Base-by-base conservation (phyloP, 257 asterid genomes). In the Petunia secreta region DNA sequence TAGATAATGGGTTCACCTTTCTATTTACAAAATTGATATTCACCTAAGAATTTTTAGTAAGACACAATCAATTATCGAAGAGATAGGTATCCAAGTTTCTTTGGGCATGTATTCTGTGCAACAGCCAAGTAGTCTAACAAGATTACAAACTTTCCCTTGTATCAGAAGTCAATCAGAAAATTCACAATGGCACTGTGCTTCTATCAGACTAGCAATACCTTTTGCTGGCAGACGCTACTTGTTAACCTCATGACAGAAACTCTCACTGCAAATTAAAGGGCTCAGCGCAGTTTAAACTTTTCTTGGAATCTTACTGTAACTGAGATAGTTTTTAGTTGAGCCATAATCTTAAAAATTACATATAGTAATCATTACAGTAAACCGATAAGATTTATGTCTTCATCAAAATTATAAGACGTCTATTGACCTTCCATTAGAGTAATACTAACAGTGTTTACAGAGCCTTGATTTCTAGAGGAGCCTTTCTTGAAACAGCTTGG, bases 61-160 rank as follows among this genome's bases (percentile, higher is more conserved):
- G 25, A 25, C 25, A 25, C 25, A 25, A 25, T 25, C 25, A 25
- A 25, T 25, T 25, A 25, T 25, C 25, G 25, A 89, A 89, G 71
- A 86, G 87, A 39, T 82, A 58, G 9, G 75, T 66, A 40, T 89
- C 92, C 83, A 89, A 85, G 80, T 91, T 87, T 57, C 80, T 75
- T 90, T 87, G 2, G 89, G 89, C 92, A 89, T 87, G 88, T 85
- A 89, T 48, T 89, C 87, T 0, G 83, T 85, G 8, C 91, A 89
- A n/a, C 89, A 89, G 54, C 92, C 92, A 10, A 85, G 37, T 41
- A 89, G 75, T 9, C 83, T 83, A 53, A 87, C 91, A 1, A 89
- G 89, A 76, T 89, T 89, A 40, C 92, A 52, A 25, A 25, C 25
- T 25, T 25, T 25, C 25, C 25, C 25, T 25, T 25, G 25, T 25